Evolutionary conservation across 2,329 filamentous ascomycete genomes (phyloP), one percentile per base, ranked within the genome.

Genomic region (Penicillium sp.): DNA sequence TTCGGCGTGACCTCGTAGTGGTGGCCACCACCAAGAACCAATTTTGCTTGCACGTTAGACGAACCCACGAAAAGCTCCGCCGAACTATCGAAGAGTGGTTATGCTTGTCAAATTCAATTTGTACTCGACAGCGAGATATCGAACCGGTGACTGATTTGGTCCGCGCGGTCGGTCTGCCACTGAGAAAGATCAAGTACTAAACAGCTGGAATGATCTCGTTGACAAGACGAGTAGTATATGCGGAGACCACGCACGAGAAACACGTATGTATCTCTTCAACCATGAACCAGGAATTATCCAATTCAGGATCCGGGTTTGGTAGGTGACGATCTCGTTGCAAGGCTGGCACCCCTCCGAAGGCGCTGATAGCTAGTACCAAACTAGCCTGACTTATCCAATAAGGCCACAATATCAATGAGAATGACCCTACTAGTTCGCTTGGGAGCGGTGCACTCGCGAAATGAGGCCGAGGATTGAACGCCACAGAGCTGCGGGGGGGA

Each of bases 371-470:
- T 29, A 51, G 28, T 6, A 53, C 26, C 9, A 47, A 48, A 41
- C 49, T 45, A 12, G 18, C 23, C n/a, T 15, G 31, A 8, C 29
- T 21, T 26, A 26, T 55, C 48, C 46, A 56, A 59, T 53, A 63
- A 56, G 50, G 51, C 47, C 33, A 52, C 41, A 39, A 65, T 60
- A 9, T 53, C 54, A 2, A 54, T 42, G 1, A 58, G 16, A 6
- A 61, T 54, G 23, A 61, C 52, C 59, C 31, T 10, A 18, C 18
- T 5, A 8, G 21, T 26, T 13, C 13, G 41, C 16, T 9, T 26
- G 15, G 10, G 41, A 16, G 41, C 7, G 6, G 13, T 42, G 28
- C 13, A 42, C 12, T 7, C 13, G n/a, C 23, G 41, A n/a, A 42
- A 28, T 26, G 41, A 42, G n/a, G 41, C 28, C 41, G 10, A 16